Base-by-base conservation (phyloP, 73 alveolate species). In the Paraurostyla sp. region DNA sequence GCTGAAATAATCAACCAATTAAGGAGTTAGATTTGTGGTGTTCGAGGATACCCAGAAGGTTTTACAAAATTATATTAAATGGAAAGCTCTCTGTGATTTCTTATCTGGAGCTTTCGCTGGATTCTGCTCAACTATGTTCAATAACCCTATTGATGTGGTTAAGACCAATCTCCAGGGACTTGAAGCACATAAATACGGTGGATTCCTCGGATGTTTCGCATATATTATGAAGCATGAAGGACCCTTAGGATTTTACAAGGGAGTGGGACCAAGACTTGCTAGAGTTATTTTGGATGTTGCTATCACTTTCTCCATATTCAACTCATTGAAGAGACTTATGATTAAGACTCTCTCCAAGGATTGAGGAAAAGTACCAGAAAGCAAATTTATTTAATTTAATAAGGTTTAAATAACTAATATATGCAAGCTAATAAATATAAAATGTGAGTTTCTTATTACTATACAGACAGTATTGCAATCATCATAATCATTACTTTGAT, bases 81-180 rank as follows among this genome's bases (percentile, higher is more conserved):
- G 13, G 20, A 85, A 84, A 59, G 83, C 50, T 46, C 81, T 78
- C 40, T 71, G 87, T n/a, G 95, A 94, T 81, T 85, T 95, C 48
- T 27, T 96, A 0, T 92, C 98, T 25, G 99, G 99, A 35, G 99
- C 97, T 48, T 54, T 93, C 65, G 99, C 99, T 52, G 99, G 99
- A 48, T 94, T 95, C 58, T 95, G 93, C 48, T 82, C 96, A 0
- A 97, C 94, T 32, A 83, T 96, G 80, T 71, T 81, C 58, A 95
- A 95, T 58, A 96, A 93, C 85, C 99, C 99, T 33, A 90, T 96
- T 87, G 99, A 96, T 80, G 98, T 95, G 30, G 92, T 96, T 32
- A 96, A 96, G 93, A 96, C 99, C 4, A 83, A 83, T 27, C 65
- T 96, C 93, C 92, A 96, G 83, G 99, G 99, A 29, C 68, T 96